A percentile compares a stretch with the other conserved stretches of the same genome.
These are phyloP conservation scores for Fusarium buharicum DNA, from an alignment of 2,329 filamentous ascomycete species.

Conservation along the genomic window DNA sequence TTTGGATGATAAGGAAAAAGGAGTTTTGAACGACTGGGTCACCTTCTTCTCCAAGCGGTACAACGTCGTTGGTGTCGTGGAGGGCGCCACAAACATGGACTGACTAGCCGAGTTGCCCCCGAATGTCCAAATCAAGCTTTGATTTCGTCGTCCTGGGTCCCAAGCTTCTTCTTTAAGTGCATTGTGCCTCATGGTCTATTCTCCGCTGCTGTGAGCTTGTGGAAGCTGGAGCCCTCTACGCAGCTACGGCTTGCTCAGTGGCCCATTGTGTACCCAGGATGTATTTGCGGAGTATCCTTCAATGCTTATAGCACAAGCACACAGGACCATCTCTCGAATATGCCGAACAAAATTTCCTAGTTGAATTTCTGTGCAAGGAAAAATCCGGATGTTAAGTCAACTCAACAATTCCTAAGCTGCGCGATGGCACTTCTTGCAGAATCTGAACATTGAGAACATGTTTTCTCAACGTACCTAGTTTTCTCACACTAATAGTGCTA, in stretches of 20 bases:
- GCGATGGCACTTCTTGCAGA: conserved; percentile 1
- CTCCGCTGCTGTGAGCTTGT: conserved; percentile 38
- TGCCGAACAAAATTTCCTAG: not conserved
- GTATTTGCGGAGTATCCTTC: not conserved
- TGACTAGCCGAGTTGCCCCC: conserved; percentile 43
- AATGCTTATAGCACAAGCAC: not conserved
- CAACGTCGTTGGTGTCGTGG: conserved; percentile 81
- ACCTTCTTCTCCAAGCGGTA: conserved; percentile 98
- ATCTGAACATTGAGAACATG: not conserved
- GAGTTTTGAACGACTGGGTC: conserved; percentile 88
- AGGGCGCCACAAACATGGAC: conserved; percentile 68
- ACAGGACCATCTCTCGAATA: not conserved
- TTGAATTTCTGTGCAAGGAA: not conserved
- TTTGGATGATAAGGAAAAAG: conserved; percentile 85
- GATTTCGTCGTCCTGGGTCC: conserved; percentile 10
- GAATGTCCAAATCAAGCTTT: conserved; percentile 38
- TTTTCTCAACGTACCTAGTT: not conserved
- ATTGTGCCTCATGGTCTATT: conserved; percentile 13
- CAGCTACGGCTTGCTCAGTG: not conserved
- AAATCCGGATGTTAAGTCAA: not conserved
- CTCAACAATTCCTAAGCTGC: not conserved
- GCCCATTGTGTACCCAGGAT: not conserved
- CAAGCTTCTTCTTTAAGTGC: not conserved
- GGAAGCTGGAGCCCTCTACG: not conserved
- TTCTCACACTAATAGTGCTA: conserved; percentile 5